Evolutionary conservation across 2,329 filamentous ascomycete genomes (phyloP).

Genomic region (Trichoderma simmonsii): DNA sequence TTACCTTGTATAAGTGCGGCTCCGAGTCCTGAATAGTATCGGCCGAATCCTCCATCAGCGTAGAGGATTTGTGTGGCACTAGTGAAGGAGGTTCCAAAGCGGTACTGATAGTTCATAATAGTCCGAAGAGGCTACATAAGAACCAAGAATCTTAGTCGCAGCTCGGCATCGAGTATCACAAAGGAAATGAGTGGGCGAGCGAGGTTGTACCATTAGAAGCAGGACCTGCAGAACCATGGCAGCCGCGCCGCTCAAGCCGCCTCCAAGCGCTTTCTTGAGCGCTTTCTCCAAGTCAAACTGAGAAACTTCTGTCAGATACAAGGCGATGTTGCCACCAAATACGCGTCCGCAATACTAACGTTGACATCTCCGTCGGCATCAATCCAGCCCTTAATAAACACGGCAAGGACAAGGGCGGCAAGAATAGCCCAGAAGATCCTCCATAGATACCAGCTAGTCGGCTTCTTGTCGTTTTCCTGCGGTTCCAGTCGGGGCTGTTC

Average conservation of each 20-base stretch:
- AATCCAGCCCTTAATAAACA: conserved; percentile 47
- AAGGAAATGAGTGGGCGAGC: neutral
- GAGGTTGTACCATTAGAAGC: conserved; percentile 42
- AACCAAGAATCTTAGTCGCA: neutral
- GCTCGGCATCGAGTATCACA: neutral
- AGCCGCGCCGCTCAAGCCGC: conserved; percentile 46
- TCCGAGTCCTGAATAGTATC: conserved; percentile 46
- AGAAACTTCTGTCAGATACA: neutral
- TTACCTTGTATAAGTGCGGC: conserved; percentile 45
- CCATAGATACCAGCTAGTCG: neutral
- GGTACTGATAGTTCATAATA: conserved; percentile 52
- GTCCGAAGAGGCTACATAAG: conserved; percentile 42
- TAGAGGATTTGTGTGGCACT: conserved; percentile 40
- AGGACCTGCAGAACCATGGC: conserved; percentile 49
- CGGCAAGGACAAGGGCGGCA: conserved; percentile 30
- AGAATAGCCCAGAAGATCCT: conserved; percentile 33
- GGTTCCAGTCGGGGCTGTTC: neutral
- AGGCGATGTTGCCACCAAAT: neutral
- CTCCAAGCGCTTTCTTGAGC: conserved; percentile 43
- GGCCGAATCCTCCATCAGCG: conserved; percentile 38
- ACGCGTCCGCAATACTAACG: conserved; percentile 26
- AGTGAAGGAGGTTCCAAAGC: conserved; percentile 42
- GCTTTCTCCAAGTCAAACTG: conserved; percentile 46
- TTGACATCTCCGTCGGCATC: conserved; percentile 38
- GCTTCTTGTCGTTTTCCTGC: neutral